Evolutionary conservation across 495 filamentous ascomycete genomes (phyloP), one percentile per base, ranked within the genome.

Genomic region (Neurospora sp.): DNA sequence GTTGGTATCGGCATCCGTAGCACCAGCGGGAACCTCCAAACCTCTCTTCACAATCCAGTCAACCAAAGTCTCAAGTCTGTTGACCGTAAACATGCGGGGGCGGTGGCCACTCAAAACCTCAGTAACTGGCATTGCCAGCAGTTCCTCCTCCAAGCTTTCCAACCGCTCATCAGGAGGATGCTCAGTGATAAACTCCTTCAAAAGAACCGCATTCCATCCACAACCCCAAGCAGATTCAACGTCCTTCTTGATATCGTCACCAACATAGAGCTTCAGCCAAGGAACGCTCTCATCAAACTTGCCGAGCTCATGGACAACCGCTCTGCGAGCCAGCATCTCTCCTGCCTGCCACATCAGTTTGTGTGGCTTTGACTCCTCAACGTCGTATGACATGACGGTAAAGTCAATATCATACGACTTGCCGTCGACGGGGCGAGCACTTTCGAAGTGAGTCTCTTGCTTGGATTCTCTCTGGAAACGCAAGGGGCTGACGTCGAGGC

Each of bases 381-480:
- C 89, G 74, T 94, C 91, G 75, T 94, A 94, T 71, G 91, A 93
- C 59, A 92, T 86, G 35, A 89, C 86, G 2, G 91, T 82, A 71
- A 94, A 88, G 73, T 91, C 87, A 31, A 95, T 75, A 76, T 93
- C 89, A 16, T 78, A 74, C 7, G 53, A 65, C 16, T 70, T 71
- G 10, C n/a, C 14, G 9, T 44, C 42, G 1, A 10, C 71, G 22
- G 16, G 18, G 2, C 40, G 38, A 10, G 44, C 46, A 4, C 5
- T 59, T 1, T 42, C 68, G 8, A 35, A 44, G 6, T 22, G 68
- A 2, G 68, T 8, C 2, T 73, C 72, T 5, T 31, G 7, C 14
- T 65, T 65, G 27, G 53, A 65, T 12, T 65, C 53, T 31, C 53
- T 14, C 14, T 65, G 53, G 14, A 74, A 73, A 8, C 80, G 77